phyloP scores from a whole-genome alignment of 441 rosid species.

The Pelargonium fulgidum region DNA sequence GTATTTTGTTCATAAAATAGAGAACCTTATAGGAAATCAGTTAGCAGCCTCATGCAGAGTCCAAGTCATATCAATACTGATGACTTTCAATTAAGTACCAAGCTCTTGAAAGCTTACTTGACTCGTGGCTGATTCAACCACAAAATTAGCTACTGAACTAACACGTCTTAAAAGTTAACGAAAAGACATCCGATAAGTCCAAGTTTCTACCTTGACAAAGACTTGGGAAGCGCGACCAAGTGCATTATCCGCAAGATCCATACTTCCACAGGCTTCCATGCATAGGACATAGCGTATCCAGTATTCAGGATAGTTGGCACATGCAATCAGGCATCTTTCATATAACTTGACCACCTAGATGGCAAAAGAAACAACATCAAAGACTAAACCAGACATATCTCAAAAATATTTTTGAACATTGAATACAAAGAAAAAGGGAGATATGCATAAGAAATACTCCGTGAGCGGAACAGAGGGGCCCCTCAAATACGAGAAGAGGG shows the following conservation, averaged over 20 bases:
- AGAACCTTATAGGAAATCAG: neutral
- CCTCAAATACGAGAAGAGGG: conserved; percentile 78
- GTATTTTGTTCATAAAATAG: neutral
- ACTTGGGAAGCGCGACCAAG: conserved; percentile 89
- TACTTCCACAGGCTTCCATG: conserved; percentile 71
- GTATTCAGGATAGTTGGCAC: conserved; percentile 88
- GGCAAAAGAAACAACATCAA: conserved; percentile 21
- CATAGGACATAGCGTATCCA: conserved; percentile 82
- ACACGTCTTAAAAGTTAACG: neutral
- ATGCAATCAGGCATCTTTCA: conserved; percentile 92
- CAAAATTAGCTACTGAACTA: neutral
- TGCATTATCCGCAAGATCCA: conserved; percentile 83
- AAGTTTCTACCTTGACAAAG: conserved; percentile 74
- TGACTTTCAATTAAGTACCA: neutral
- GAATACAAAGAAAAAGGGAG: conserved; percentile 50
- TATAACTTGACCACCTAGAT: conserved; percentile 75
- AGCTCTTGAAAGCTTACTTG: conserved; percentile 3
- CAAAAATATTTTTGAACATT: conserved; percentile 17
- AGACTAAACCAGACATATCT: conserved; percentile 20
- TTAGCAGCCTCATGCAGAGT: neutral
- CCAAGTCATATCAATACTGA: neutral
- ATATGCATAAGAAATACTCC: conserved; percentile 86
- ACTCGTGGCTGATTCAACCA: neutral
- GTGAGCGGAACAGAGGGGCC: conserved; percentile 73
- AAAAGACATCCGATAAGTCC: neutral